Evolutionary conservation across 2,329 filamentous ascomycete genomes (phyloP).

Genomic region (Domatiomyces globalis): DNA sequence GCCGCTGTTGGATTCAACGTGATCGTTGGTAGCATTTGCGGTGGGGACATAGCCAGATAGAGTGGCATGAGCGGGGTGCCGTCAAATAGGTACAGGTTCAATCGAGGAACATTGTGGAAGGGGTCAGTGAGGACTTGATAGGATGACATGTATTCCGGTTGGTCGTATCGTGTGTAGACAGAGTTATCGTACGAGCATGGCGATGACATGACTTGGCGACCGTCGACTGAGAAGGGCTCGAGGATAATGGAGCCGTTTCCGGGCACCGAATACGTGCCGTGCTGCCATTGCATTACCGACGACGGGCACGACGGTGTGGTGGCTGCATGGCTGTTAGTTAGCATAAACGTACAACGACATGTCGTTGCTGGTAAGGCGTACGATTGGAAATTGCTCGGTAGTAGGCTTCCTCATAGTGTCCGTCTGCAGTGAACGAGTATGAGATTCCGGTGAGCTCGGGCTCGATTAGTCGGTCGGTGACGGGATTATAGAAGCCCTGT

Average conservation of each 20-base stretch:
- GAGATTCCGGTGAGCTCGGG: conserved; percentile 54
- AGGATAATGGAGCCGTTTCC: conserved; percentile 46
- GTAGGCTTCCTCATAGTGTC: conserved; percentile 54
- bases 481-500: conserved; percentile 56
- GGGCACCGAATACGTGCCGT: conserved; percentile 46
- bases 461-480: conserved; percentile 52
- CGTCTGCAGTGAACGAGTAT: conserved; percentile 57
- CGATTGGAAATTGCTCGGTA: conserved; percentile 57
- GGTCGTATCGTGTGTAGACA: conserved; percentile 53
- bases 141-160: conserved; percentile 47
- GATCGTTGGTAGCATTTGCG: conserved; percentile 55
- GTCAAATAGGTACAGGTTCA: conserved; percentile 51
- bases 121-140: conserved; percentile 38
- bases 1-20: conserved; percentile 45
- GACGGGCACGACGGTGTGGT: conserved; percentile 46
- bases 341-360: neutral
- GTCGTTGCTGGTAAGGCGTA: conserved; percentile 27
- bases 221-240: conserved; percentile 50
- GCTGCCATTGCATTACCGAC: conserved; percentile 59
- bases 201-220: conserved; percentile 51
- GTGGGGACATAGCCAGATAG: conserved; percentile 49
- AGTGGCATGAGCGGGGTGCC: conserved; percentile 53
- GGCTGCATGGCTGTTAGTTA: conserved; percentile 28
- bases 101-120: conserved; percentile 47
- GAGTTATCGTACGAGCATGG: conserved; percentile 45